Conservation (phyloP, 768 basidiomycete genomes). For the Floccularia luteovirens region DNA sequence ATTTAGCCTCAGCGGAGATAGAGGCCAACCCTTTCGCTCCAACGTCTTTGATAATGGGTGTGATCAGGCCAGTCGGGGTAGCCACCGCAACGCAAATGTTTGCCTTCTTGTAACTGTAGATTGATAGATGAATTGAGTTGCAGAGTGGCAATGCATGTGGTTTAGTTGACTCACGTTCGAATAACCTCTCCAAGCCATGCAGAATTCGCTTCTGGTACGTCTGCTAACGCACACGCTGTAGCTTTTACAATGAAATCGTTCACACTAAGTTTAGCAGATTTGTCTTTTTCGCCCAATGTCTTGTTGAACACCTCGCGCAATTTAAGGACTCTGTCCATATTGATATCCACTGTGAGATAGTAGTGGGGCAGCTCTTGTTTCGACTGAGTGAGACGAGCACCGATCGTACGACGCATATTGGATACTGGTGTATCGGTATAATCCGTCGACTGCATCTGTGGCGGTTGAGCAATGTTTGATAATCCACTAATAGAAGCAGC, state of each 20-base stretch:
- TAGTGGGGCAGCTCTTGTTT: slow-evolving; percentile 97
- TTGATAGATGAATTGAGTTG: not conserved
- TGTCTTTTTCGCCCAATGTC: slow-evolving; percentile 78
- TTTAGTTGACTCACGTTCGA: slow-evolving; percentile 90
- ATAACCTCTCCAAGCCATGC: slow-evolving; percentile 97
- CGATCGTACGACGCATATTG: slow-evolving; percentile 95
- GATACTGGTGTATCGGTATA: slow-evolving; percentile 88
- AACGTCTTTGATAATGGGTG: slow-evolving; percentile 92
- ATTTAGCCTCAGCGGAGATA: slow-evolving; percentile 89
- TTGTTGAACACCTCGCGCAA: slow-evolving; percentile 95
- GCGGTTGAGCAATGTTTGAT: slow-evolving; percentile 31
- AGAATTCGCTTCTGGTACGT: slow-evolving; percentile 97
- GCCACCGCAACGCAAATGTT: slow-evolving; percentile 98
- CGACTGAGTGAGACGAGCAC: slow-evolving; percentile 81
- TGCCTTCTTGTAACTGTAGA: slow-evolving; percentile 81
- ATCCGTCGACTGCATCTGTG: slow-evolving; percentile 52
- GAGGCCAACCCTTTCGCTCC: slow-evolving; percentile 88
- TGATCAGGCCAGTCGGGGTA: slow-evolving; percentile 92
- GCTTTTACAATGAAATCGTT: slow-evolving; percentile 99
- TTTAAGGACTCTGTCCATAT: slow-evolving; percentile 95
- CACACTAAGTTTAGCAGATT: slow-evolving; percentile 87
- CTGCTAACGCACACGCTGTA: slow-evolving; percentile 79
- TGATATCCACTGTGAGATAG: slow-evolving; percentile 90
- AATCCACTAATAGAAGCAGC: slow-evolving; percentile 34
- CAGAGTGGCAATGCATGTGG: slow-evolving; percentile 8